phyloP scores from a whole-genome alignment of 768 basidiomycete species.

The Lactarius deliciosus region DNA sequence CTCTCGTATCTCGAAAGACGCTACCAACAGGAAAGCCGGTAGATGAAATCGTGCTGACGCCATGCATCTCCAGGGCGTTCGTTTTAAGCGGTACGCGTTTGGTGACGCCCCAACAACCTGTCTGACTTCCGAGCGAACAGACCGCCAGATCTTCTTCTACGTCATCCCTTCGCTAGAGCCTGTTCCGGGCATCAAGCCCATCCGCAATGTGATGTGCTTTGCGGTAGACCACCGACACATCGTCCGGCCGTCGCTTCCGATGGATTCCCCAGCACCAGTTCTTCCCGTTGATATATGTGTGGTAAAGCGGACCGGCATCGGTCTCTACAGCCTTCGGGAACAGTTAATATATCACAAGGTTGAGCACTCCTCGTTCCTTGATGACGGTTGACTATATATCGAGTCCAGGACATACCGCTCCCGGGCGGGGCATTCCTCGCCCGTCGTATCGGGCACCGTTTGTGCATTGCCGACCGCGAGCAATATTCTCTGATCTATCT shows the following conservation, averaged over 20 bases:
- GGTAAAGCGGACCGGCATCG: conserved; percentile 64
- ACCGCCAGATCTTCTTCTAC: conserved; percentile 73
- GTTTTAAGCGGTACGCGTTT: conserved; percentile 65
- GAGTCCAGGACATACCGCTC: conserved; percentile 66
- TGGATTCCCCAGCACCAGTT: conserved; percentile 38
- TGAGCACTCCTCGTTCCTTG: conserved; percentile 15
- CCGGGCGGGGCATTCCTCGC: conserved; percentile 58
- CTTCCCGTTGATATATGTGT: conserved; percentile 71
- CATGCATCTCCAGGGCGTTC: conserved; percentile 70
- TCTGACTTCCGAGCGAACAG: conserved; percentile 35
- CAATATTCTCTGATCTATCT: conserved; percentile 81
- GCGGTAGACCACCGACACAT: conserved; percentile 81
- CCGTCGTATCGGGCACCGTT: conserved; percentile 55
- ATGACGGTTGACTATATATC: conserved; percentile 8
- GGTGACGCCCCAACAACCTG: conserved; percentile 21
- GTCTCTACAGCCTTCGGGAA: conserved; percentile 65
- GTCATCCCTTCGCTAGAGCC: conserved; percentile 78
- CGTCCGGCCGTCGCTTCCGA: conserved; percentile 46
- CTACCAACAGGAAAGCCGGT: conserved; percentile 64
- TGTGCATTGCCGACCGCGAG: conserved; percentile 74
- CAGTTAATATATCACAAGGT: conserved; percentile 64
- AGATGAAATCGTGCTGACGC: conserved; percentile 77
- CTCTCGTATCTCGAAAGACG: conserved; percentile 49
- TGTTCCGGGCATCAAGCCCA: conserved; percentile 65
- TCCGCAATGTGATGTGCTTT: conserved; percentile 77